Conservation (phyloP, 108 stramenopile genomes). For the Nannochloropsis gaditana region DNA sequence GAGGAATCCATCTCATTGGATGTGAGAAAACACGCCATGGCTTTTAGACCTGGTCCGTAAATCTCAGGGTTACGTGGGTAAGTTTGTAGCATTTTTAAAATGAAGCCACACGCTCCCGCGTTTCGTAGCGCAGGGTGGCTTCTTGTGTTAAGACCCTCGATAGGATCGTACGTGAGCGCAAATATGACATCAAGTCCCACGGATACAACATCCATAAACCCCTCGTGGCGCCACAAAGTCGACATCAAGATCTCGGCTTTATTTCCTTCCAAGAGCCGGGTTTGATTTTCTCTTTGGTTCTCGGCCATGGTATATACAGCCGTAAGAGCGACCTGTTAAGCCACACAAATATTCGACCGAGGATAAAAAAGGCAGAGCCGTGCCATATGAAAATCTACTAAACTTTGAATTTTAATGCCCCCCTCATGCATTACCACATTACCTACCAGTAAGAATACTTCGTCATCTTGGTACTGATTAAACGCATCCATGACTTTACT, state of each 20-base stretch:
- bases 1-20: background rate
- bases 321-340: constrained; percentile 4
- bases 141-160: background rate
- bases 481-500: constrained; percentile 1
- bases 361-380: background rate
- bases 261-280: constrained; percentile 4
- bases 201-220: background rate
- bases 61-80: constrained; percentile 1
- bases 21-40: background rate
- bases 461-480: constrained; percentile 13
- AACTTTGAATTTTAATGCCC: background rate
- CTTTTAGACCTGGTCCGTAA: background rate
- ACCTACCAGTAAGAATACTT: constrained; percentile 18
- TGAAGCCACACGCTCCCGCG: background rate
- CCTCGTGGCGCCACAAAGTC: background rate
- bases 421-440: background rate
- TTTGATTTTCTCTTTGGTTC: constrained; percentile 7
- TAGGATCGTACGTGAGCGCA: constrained; percentile 11
- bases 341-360: background rate
- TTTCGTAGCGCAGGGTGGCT: background rate
- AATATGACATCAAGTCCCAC: background rate
- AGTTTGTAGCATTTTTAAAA: constrained; percentile 8
- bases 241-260: background rate
- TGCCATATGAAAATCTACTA: background rate
- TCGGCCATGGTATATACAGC: constrained; percentile 14